phyloP scores from a whole-genome alignment of 2,329 filamentous ascomycete genomes.

The Fusarium metavorans region DNA sequence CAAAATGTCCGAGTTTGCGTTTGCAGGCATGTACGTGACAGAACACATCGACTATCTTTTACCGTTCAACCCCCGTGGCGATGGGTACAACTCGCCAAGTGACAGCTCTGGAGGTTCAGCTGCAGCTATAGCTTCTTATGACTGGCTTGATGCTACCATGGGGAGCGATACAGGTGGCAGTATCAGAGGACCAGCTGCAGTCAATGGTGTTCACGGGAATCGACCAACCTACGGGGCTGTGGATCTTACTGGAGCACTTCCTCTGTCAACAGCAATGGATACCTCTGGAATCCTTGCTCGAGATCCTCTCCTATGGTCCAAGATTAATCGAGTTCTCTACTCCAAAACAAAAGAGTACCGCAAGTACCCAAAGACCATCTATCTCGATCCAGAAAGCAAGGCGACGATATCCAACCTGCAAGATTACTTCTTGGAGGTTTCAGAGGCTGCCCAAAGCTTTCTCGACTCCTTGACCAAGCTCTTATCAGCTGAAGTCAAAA shows the following conservation, averaged over 20 bases:
- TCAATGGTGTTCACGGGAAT: conserved; percentile 59
- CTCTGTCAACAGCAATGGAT: conserved; percentile 56
- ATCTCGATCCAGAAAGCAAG: neutral
- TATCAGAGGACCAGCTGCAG: conserved; percentile 59
- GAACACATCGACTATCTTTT: conserved; percentile 51
- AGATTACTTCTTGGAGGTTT: neutral
- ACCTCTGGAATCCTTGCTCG: conserved; percentile 34
- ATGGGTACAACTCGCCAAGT: conserved; percentile 60
- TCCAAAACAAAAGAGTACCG: neutral
- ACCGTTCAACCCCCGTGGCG: conserved; percentile 60
- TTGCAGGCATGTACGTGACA: neutral
- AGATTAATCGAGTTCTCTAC: conserved; percentile 6
- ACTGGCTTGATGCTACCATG: conserved; percentile 54
- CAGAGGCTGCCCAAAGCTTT: neutral
- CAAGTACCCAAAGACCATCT: neutral
- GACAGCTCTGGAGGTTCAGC: conserved; percentile 59
- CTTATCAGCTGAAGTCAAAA: neutral
- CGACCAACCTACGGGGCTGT: conserved; percentile 55
- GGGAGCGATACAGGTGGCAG: conserved; percentile 40
- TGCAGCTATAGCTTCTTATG: conserved; percentile 54
- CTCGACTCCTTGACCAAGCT: neutral
- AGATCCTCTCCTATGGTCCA: conserved; percentile 6
- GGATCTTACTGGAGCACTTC: conserved; percentile 55
- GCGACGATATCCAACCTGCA: fast-evolving
- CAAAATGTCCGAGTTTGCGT: conserved; percentile 31